Percentiles rank a stretch among this genome's conserved stretches.
phyloP scores from a whole-genome alignment of 768 basidiomycete genomes.

The Pulveroboletus sp. region DNA sequence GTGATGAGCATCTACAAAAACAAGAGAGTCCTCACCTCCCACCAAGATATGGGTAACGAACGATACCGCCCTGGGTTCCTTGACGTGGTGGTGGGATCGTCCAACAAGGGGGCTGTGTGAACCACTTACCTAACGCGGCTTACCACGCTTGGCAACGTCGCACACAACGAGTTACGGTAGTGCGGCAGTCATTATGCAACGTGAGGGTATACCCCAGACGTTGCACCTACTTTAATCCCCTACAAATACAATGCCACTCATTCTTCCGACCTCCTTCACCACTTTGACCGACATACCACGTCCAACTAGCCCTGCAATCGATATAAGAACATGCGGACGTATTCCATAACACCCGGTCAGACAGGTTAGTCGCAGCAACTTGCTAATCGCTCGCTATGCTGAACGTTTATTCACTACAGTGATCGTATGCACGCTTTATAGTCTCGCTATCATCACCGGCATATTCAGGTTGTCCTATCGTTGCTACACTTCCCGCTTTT shows the following conservation, averaged over 20 bases:
- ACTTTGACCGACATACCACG: background rate
- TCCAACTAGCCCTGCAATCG: background rate
- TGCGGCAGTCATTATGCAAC: background rate
- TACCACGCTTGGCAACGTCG: background rate
- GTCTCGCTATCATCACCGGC: background rate
- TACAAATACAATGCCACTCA: too few relatives aligned
- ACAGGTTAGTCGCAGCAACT: background rate
- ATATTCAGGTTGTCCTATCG: slow-evolving; percentile 2
- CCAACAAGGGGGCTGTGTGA: too few relatives aligned
- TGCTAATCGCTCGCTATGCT: background rate
- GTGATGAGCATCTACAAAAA: background rate
- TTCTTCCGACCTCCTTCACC: too few relatives aligned
- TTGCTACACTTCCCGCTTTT: background rate
- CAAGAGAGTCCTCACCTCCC: background rate
- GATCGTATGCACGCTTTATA: background rate
- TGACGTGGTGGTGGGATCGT: too few relatives aligned
- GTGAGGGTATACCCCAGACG: background rate
- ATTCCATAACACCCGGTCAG: background rate
- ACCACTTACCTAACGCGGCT: too few relatives aligned
- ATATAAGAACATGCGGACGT: background rate
- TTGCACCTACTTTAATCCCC: background rate
- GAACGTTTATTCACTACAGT: background rate
- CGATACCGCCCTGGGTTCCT: too few relatives aligned
- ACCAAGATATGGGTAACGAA: too few relatives aligned
- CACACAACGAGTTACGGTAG: background rate